Evolutionary conservation across 2,329 filamentous ascomycete genomes (phyloP).

Genomic region (Fusarium tupiense): DNA sequence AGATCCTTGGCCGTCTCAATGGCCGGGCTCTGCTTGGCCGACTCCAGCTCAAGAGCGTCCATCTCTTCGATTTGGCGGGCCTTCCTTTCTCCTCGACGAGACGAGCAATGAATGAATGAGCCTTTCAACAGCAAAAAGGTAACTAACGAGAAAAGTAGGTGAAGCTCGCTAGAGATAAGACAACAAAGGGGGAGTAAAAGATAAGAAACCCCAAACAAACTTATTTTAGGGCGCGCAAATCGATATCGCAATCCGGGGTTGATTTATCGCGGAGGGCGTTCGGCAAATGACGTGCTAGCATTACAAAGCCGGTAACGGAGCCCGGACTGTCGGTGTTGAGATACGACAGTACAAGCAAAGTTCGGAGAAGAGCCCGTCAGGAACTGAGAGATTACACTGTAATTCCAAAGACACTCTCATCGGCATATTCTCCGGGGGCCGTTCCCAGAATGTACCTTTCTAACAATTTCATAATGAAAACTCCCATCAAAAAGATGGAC

Average conservation of each 20-base stretch:
- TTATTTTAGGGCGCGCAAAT: not conserved
- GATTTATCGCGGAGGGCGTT: slow-evolving; percentile 31
- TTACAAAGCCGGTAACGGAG: slow-evolving; percentile 45
- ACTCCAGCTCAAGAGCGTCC: slow-evolving; percentile 51
- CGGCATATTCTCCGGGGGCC: slow-evolving; percentile 18
- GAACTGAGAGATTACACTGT: not conserved
- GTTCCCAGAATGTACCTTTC: slow-evolving; percentile 4
- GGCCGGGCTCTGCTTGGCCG: slow-evolving; percentile 47
- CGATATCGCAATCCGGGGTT: slow-evolving; percentile 42
- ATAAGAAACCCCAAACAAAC: slow-evolving; percentile 4
- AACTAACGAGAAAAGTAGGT: not conserved
- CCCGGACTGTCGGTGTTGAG: slow-evolving; percentile 34
- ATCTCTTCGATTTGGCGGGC: slow-evolving; percentile 19
- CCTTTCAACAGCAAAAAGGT: not conserved
- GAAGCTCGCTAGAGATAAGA: slow-evolving; percentile 6
- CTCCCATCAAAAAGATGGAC: not conserved
- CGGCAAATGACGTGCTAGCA: slow-evolving; percentile 45
- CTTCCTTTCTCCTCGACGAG: not conserved
- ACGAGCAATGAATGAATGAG: too few species aligned
- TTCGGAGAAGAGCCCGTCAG: slow-evolving; percentile 20
- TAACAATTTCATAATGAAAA: slow-evolving; percentile 10
- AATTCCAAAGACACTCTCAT: not conserved
- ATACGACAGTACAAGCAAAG: slow-evolving; percentile 18
- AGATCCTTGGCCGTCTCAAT: slow-evolving; percentile 85
- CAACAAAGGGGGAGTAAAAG: not conserved